phyloP scores from a whole-genome alignment of 495 filamentous ascomycete genomes.

The Talaromyces liani region DNA sequence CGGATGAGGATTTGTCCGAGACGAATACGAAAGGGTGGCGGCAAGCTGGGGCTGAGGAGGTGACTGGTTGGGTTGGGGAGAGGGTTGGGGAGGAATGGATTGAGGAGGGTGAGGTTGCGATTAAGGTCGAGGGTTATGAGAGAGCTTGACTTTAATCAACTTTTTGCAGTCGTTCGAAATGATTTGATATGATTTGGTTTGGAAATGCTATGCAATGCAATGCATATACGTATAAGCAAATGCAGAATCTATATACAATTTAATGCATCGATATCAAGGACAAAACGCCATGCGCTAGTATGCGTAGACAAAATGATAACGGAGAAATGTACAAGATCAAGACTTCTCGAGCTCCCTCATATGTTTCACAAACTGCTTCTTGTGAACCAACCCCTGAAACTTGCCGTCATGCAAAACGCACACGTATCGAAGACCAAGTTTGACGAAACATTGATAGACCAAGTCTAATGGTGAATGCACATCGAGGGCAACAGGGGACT shows the following conservation, averaged over 20 bases:
- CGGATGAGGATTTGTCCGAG: slow-evolving; percentile 21
- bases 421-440: slow-evolving; percentile 85
- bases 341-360: slow-evolving; percentile 68
- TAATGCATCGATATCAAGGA: neutral
- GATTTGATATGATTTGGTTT: neutral
- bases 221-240: neutral
- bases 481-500: slow-evolving; percentile 81
- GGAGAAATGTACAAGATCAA: neutral
- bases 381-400: slow-evolving; percentile 90
- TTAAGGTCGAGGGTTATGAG: slow-evolving; percentile 42
- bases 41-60: slow-evolving; percentile 26
- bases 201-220: neutral
- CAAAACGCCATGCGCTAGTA: slow-evolving; percentile 6
- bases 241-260: slow-evolving; percentile 3
- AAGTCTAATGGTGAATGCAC: slow-evolving; percentile 88
- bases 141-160: slow-evolving; percentile 7
- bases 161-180: neutral
- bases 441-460: slow-evolving; percentile 95
- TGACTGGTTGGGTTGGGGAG: slow-evolving; percentile 39
- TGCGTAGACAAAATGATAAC: neutral
- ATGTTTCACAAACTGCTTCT: slow-evolving; percentile 95
- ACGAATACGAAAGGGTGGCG: slow-evolving; percentile 25
- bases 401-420: slow-evolving; percentile 79
- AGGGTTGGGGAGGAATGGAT: slow-evolving; percentile 31
- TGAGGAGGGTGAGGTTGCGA: slow-evolving; percentile 35